Evolutionary conservation across 148 eudicot species (phyloP), one percentile per base, ranked within the genome.

Genomic region (Nepenthes mirabilis): DNA sequence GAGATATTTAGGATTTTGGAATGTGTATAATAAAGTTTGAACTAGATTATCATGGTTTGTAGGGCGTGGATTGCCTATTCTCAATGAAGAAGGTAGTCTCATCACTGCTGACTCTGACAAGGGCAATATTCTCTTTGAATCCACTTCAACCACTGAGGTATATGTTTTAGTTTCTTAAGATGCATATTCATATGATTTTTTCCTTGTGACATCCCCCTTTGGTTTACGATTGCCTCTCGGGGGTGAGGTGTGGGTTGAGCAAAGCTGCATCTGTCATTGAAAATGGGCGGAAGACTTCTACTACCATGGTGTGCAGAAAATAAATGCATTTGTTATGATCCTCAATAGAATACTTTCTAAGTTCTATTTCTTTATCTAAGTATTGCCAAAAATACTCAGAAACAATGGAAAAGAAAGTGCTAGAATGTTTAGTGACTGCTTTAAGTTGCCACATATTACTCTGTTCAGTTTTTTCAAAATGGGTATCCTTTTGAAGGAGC

Each of bases 71-170:
- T 66, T 86, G 47, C 99, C 96, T 60, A 57, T 93, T 59, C 63
- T 93, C 75, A 79, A 84, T 68, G 99, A 89, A 77, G 90, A 84
- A 69, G 95, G 99, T 52, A 81, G 79, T 57, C 68, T 82, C 11
- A 73, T 89, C 56, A 69, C 80, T 56, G 74, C 71, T 34, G 85
- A 79, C 56, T 69, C 77, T 60, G 88, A 75, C 36, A 80, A 74
- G 74, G 75, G 68, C 62, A 73, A 71, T 70, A 79, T 60, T 66
- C 55, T 61, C 33, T 63, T 74, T 50, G 85, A 84, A 69, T 70
- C 83, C 0, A 49, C 77, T 23, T 77, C 88, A 40, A 71, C 81
- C 54, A 74, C 91, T 45, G 97, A 88, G 96, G 99, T 93, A 66
- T 8, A 9, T 8, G 33, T 4, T 34, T 9, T 34, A 55, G 52